Evolutionary conservation across 495 filamentous ascomycete species (phyloP), one percentile per base, ranked within the genome.

Genomic region (Trichoderma reesei): DNA sequence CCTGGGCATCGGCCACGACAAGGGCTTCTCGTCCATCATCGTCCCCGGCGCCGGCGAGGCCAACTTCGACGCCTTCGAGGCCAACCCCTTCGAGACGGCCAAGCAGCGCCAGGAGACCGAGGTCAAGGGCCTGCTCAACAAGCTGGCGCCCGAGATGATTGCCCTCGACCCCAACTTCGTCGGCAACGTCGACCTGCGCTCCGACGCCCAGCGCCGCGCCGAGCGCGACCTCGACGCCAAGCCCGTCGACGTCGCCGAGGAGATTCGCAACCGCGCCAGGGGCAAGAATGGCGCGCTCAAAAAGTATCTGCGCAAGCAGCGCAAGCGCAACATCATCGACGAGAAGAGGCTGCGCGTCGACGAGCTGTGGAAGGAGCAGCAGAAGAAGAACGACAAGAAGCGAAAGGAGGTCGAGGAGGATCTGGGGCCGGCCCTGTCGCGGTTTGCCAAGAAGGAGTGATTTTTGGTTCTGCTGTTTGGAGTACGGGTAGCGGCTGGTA

Each of bases 121-220:
- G 72, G 91, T 98, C 66, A 88, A 87, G 73, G 79, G 82, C 7
- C 80, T 98, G 68, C 83, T 98, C 65, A 91, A 92, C 79, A 98
- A 98, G 79, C 79, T 98, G 44, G 87, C 92, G 69, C 93, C 94
- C 13, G 94, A 96, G 70, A 98, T 97, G 93, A 98, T 98, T 60
- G 90, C 90, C 10, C 78, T 98, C 3, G 86, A 98, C 66, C 95
- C 94, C 48, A 88, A 91, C 73, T 91, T 89, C 71, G 83, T 98
- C 68, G 94, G 94, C 41, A 90, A 84, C 46, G 79, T 98, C 37
- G 91, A 98, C 73, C 80, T 90, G 42, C 79, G 87, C 70, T 87
- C 85, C 62, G 85, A 88, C 67, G 79, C 88, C 75, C 86, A 91
- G 76, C 80, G 84, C 37, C 83, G 85, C 70, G 84, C 85, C 62